Evolutionary conservation across 352 stramenopile species (phyloP).

Genomic region (Elongisporangium prolatum): DNA sequence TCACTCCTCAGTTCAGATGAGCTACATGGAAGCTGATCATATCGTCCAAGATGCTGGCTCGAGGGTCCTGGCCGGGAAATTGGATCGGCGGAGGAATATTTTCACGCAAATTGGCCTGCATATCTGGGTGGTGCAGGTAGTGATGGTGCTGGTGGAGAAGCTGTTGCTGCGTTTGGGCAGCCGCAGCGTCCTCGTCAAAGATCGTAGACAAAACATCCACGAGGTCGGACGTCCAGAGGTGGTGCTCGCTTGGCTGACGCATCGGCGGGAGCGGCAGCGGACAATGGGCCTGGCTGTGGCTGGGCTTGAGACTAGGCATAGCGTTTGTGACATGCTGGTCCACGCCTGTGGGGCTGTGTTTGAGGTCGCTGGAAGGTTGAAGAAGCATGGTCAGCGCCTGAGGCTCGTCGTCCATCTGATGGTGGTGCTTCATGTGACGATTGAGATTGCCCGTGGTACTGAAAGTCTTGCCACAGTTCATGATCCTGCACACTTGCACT

Average conservation of each 20-base stretch:
- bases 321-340: conserved; percentile 7
- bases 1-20: conserved; percentile 20
- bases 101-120: conserved; percentile 6
- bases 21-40: conserved; percentile 47
- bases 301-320: neutral
- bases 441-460: conserved; percentile 50
- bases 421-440: conserved; percentile 40
- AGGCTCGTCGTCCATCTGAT: conserved; percentile 1
- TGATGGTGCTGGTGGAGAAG: neutral
- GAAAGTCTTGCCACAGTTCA: conserved; percentile 54
- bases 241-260: neutral
- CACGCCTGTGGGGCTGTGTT: conserved; percentile 15
- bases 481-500: conserved; percentile 37
- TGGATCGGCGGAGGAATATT: neutral
- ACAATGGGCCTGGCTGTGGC: neutral
- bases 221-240: conserved; percentile 8
- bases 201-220: conserved; percentile 27
- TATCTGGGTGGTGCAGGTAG: conserved; percentile 2
- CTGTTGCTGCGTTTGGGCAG: neutral
- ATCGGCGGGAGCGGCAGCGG: neutral
- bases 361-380: neutral
- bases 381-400: neutral
- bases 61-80: neutral
- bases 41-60: conserved; percentile 32
- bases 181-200: conserved; percentile 22